These are phyloP conservation scores for Xylariaceae sp. DNA, from an alignment of 2,329 filamentous ascomycete genomes.

Conservation along the genomic window DNA sequence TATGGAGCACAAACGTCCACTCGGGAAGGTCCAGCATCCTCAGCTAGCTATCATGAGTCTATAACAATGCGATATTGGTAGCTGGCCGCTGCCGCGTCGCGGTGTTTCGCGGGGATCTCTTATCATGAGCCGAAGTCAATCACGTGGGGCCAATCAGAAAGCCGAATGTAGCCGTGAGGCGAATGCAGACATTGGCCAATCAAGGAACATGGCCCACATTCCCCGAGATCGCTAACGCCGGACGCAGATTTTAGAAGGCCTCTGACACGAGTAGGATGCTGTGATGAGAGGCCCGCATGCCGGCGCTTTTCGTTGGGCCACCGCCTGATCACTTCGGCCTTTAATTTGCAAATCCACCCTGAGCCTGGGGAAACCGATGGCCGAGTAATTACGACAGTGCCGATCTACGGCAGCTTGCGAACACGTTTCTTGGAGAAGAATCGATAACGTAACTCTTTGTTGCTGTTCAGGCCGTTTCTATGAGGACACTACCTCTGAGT, in stretches of 20 bases:
- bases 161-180: conserved; percentile 30
- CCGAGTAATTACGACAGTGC: no score
- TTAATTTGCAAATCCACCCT: conserved; percentile 8
- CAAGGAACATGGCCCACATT: conserved; percentile 14
- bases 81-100: background rate
- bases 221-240: conserved; percentile 14
- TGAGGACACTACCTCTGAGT: conserved; percentile 7
- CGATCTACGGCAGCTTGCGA: no score
- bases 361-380: conserved; percentile 4
- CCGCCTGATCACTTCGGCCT: conserved; percentile 3
- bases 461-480: background rate
- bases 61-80: conserved; percentile 14
- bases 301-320: conserved; percentile 8
- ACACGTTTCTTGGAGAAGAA: no score
- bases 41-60: no score
- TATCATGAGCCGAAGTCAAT: conserved; percentile 23
- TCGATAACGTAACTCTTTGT: no score
- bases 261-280: background rate
- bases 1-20: conserved; percentile 19
- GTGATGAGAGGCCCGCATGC: conserved; percentile 3
- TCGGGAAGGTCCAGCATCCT: no score
- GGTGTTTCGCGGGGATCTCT: conserved; percentile 19
- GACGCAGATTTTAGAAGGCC: background rate
- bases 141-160: conserved; percentile 28
- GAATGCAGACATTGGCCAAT: conserved; percentile 28